phyloP scores from a whole-genome alignment of 495 filamentous ascomycete genomes.

The Daldinia loculata region DNA sequence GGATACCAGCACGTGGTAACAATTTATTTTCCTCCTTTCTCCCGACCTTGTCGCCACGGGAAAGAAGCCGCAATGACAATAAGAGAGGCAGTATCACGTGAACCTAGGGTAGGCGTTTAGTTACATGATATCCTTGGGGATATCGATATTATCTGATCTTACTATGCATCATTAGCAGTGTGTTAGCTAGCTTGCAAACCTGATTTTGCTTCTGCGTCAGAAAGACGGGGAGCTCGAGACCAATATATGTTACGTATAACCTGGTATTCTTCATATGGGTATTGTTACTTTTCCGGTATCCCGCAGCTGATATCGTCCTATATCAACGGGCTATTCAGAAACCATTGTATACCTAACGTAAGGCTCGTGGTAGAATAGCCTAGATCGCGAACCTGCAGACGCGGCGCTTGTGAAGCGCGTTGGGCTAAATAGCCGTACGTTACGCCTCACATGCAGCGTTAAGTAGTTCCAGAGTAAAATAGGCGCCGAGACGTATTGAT shows the following conservation, averaged over 20 bases:
- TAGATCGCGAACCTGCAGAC: conserved; percentile 18
- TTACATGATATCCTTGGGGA: conserved; percentile 18
- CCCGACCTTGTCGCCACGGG: conserved; percentile 38
- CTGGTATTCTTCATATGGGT: not conserved
- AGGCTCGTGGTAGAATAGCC: conserved; percentile 23
- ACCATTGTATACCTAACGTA: conserved; percentile 7
- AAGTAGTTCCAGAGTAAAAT: conserved; percentile 10
- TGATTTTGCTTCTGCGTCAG: conserved; percentile 14
- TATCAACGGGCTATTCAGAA: conserved; percentile 1
- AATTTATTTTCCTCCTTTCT: conserved; percentile 40
- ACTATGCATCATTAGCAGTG: not conserved
- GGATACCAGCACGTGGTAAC: conserved; percentile 39
- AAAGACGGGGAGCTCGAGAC: conserved; percentile 15
- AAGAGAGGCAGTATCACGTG: conserved; percentile 27
- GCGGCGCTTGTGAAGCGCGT: conserved; percentile 27
- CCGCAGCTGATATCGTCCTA: conserved; percentile 10
- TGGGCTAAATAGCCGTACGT: conserved; percentile 5
- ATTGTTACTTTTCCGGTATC: conserved; percentile 9
- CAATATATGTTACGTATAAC: conserved; percentile 11
- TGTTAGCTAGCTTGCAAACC: conserved; percentile 15
- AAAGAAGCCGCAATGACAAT: conserved; percentile 33
- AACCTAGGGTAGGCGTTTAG: conserved; percentile 11
- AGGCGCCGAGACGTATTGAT: conserved; percentile 12
- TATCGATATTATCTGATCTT: conserved; percentile 21
- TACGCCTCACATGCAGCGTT: conserved; percentile 9